Evolutionary conservation across 176 grass and related monocot genomes (phyloP).

Genomic region (Lolium multiflorum): DNA sequence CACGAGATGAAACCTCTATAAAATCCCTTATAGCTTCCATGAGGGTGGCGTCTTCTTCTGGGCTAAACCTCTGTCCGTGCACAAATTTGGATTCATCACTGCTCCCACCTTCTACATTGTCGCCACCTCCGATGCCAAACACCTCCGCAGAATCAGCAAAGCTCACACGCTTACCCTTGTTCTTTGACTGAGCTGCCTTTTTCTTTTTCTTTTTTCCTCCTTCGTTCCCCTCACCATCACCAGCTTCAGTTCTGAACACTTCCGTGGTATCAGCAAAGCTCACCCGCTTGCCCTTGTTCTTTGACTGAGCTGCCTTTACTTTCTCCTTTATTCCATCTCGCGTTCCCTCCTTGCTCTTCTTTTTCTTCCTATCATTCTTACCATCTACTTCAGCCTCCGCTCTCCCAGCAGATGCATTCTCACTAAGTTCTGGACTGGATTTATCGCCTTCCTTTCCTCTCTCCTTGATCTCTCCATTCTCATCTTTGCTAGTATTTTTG

Average conservation of each 20-base stretch:
- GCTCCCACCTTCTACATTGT: conserved; percentile 1
- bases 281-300: conserved; percentile 54
- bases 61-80: conserved; percentile 61
- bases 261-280: conserved; percentile 67
- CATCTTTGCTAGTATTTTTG: background rate
- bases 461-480: conserved; percentile 45
- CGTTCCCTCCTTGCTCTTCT: conserved; percentile 42
- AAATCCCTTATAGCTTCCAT: conserved; percentile 59
- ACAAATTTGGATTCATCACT: conserved; percentile 36
- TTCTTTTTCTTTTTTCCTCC: conserved; percentile 45
- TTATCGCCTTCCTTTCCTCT: conserved; percentile 39
- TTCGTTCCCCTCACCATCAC: conserved; percentile 17
- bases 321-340: conserved; percentile 38
- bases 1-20: conserved; percentile 54
- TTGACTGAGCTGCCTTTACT: conserved; percentile 43
- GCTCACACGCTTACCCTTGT: conserved; percentile 53
- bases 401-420: background rate
- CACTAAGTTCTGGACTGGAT: background rate
- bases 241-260: conserved; percentile 49
- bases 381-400: conserved; percentile 27
- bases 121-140: conserved; percentile 33
- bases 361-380: conserved; percentile 39
- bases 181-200: conserved; percentile 40
- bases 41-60: conserved; percentile 64
- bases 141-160: conserved; percentile 73